Base-by-base conservation (phyloP, 2,329 filamentous ascomycete species). In the Ilyonectria sp. region DNA sequence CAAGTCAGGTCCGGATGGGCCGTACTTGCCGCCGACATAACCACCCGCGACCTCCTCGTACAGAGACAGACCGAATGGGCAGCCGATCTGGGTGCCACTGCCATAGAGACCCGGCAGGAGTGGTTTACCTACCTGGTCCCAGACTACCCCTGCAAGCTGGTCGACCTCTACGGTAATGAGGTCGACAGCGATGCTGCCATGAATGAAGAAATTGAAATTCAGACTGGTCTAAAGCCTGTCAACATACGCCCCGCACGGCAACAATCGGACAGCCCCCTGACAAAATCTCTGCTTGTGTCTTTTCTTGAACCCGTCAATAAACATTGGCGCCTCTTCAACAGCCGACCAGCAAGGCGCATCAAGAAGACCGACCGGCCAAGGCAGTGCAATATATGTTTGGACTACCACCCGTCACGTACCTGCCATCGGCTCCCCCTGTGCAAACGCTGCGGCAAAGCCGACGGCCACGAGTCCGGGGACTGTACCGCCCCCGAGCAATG, bases 241-340 rank as follows among this genome's bases (percentile, higher is more conserved):
- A 64, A 53, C 33, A 60, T 64, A 54, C 50, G n/a, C 26, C 11
- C 60, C 58, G 23, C 50, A 5, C 56, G 56, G 11, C 56, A 58
- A 40, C 49, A 60, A 49, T 26, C 57, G 2, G 58, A 68, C 33
- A 54, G 68, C 50, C 60, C 60, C 49, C 44, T 60, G 17, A 65
- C 63, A 15, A 65, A 65, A 54, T 66, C 69, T 13, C 43, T 71
- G 40, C 58, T 71, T 46, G 46, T 69, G 9, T 68, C 55, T 35
- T 71, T 69, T 37, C 50, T 63, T n/a, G 61, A 68, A 49, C 55
- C 67, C n/a, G 63, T 54, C 23, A 71, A 71, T 50, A 64, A 49
- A 65, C 58, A 46, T 31, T 68, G 63, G 65, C 53, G 40, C 26
- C 47, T 69, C 40, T 62, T 67, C 56, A 29, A 44, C 44, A 66